Percentiles rank a stretch among this genome's conserved stretches.
These are phyloP conservation scores for Plasmodium coatneyi DNA, from an alignment of 169 alveolate genomes.

Conservation along the genomic window DNA sequence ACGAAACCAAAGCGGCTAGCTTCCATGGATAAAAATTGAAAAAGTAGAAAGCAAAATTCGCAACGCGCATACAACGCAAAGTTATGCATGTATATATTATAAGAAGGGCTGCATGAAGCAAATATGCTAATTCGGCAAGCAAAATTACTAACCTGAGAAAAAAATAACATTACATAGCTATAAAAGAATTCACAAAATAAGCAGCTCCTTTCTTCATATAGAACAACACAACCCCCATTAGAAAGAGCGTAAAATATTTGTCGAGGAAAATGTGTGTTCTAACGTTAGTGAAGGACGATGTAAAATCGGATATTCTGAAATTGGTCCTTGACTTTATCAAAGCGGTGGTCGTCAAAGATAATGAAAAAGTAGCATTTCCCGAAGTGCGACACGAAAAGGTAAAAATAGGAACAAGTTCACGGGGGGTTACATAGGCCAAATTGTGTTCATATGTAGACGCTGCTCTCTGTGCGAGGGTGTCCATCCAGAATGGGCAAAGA, in stretches of 20 bases:
- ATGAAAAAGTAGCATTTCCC: conserved; percentile 23
- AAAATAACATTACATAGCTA: neutral
- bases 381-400: conserved; percentile 36
- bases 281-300: conserved; percentile 45
- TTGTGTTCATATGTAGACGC: neutral
- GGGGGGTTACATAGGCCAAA: neutral
- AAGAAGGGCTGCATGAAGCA: neutral
- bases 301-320: conserved; percentile 56
- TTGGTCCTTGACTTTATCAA: conserved; percentile 56
- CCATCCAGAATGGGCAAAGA: neutral
- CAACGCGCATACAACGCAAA: neutral
- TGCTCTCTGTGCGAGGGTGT: neutral
- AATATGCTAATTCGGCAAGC: neutral
- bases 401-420: neutral
- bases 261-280: conserved; percentile 35
- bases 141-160: neutral
- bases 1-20: neutral
- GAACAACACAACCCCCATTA: neutral
- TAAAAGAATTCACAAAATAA: neutral
- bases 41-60: neutral
- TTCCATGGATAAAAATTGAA: neutral
- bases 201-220: neutral
- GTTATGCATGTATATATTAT: neutral
- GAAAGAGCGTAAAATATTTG: conserved; percentile 1
- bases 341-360: conserved; percentile 11